Conservation (phyloP, 129 eudicot genomes). For the Escallonia herrerae region DNA sequence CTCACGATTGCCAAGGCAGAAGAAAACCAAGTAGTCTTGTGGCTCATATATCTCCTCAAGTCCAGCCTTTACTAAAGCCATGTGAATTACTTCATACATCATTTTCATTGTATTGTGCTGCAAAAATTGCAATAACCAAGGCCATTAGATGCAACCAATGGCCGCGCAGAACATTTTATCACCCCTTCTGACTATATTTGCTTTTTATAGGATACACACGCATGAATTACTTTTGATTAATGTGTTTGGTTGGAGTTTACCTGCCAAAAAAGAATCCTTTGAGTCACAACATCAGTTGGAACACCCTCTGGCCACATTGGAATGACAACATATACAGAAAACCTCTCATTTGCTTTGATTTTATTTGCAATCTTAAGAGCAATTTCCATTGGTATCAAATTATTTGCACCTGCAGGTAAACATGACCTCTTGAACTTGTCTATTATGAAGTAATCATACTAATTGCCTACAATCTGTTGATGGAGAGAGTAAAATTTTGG, state of each 20-base stretch:
- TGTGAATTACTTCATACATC: conserved; percentile 84
- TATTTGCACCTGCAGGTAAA: conserved; percentile 73
- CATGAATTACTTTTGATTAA: background rate
- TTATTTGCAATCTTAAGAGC: conserved; percentile 83
- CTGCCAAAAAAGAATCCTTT: conserved; percentile 99
- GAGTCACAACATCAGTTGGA: conserved; percentile 61
- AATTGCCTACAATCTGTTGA: background rate
- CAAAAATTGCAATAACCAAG: background rate
- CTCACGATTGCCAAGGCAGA: conserved; percentile 90
- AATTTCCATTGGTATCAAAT: conserved; percentile 90
- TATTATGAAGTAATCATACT: background rate
- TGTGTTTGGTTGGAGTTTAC: conserved; percentile 21
- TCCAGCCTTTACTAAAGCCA: conserved; percentile 74
- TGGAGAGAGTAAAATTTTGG: too few relatives aligned
- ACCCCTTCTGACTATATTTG: too few relatives aligned
- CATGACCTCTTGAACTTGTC: background rate
- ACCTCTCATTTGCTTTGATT: conserved; percentile 87
- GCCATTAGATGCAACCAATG: background rate
- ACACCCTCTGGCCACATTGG: conserved; percentile 99
- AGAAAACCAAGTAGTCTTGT: conserved; percentile 80
- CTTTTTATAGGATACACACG: too few relatives aligned
- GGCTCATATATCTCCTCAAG: conserved; percentile 63
- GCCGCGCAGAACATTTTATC: too few relatives aligned
- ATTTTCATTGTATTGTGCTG: conserved; percentile 94
- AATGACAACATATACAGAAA: conserved; percentile 70